These are phyloP conservation scores for Claviceps cyperi DNA, from an alignment of 2,329 filamentous ascomycete species.

Conservation along the genomic window DNA sequence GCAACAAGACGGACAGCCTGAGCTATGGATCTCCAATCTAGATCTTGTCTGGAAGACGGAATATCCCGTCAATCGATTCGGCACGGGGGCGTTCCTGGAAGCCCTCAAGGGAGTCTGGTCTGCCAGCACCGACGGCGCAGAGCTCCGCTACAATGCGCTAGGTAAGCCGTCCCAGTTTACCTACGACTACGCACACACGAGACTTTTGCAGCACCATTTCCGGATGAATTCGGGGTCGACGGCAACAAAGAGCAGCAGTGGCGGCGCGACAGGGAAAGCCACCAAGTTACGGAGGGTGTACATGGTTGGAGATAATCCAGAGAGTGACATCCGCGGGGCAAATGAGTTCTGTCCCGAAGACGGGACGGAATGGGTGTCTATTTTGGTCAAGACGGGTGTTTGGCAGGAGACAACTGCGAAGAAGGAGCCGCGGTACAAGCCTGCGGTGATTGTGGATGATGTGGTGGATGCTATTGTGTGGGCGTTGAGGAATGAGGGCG, in stretches of 20 bases:
- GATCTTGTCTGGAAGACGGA: constrained; percentile 81
- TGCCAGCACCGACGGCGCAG: constrained; percentile 49
- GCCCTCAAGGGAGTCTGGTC: constrained; percentile 70
- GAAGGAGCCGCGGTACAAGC: constrained; percentile 41
- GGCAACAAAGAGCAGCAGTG: constrained; percentile 6
- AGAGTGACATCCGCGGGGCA: constrained; percentile 79
- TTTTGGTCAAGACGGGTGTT: constrained; percentile 71
- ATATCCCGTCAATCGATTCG: constrained; percentile 74
- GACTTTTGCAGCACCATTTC: constrained; percentile 39
- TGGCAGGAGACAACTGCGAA: constrained; percentile 33
- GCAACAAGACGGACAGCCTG: constrained; percentile 67
- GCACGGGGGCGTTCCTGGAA: constrained; percentile 80
- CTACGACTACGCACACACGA: constrained; percentile 68
- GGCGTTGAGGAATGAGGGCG: constrained; percentile 47
- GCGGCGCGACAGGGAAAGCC: constrained; percentile 26
- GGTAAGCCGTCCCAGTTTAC: constrained; percentile 72
- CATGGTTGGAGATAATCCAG: constrained; percentile 87
- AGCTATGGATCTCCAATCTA: constrained; percentile 76
- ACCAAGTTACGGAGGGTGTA: constrained; percentile 63
- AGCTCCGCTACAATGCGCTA: constrained; percentile 51
- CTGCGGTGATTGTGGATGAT: constrained; percentile 54
- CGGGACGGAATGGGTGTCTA: constrained; percentile 61
- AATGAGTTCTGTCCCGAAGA: constrained; percentile 55
- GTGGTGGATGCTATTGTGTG: constrained; percentile 65
- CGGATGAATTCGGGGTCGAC: constrained; percentile 11